Evolutionary conservation across 768 basidiomycete genomes (phyloP), one percentile per base, ranked within the genome.

Genomic region (Jaapia argillacea): DNA sequence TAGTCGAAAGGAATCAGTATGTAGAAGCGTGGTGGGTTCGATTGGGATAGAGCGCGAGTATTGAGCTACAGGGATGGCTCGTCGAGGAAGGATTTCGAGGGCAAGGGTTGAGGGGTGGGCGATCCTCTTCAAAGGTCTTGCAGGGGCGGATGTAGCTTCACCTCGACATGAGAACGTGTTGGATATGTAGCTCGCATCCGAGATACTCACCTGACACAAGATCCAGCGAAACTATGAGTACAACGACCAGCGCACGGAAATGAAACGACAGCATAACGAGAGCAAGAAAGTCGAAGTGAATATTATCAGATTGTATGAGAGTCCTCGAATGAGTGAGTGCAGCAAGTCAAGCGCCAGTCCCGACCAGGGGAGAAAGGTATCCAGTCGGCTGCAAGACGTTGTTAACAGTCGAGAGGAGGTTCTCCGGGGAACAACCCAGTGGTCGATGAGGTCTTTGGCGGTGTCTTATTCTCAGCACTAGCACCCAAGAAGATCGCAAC

Each of bases 1-100:
- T 41, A 88, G 70, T 22, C 85, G 75, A 58, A 86, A 77, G 6
- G 77, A 75, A 57, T 88, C 85, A 53, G 76, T 70, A 58, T 81
- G 72, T 35, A 69, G 77, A 28, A 87, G 73, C n/a, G n/a, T n/a
- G 24, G 66, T 64, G 41, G 70, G 67, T 38, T 22, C 59, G 57
- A 1, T 40, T 24, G 25, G 33, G 20, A 26, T 45, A 24, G 2
- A 24, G 14, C 14, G 27, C 16, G 3, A 25, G 16, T 31, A 22
- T 41, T 20, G 26, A n/a, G 45, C 12, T n/a, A n/a, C n/a, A n/a
- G n/a, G 2, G 46, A 31, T 4, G 48, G 36, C n/a, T 24, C 47
- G 53, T 26, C 67, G 60, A 5, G 70, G 67, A n/a, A 68, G 58
- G 43, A 70, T 68, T 45, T 69, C 63, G n/a, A 72, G 56, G 4